Evolutionary conservation across 177 flowering plant genomes (phyloP), one percentile per base, ranked within the genome.

Genomic region (Vitis hybrid): DNA sequence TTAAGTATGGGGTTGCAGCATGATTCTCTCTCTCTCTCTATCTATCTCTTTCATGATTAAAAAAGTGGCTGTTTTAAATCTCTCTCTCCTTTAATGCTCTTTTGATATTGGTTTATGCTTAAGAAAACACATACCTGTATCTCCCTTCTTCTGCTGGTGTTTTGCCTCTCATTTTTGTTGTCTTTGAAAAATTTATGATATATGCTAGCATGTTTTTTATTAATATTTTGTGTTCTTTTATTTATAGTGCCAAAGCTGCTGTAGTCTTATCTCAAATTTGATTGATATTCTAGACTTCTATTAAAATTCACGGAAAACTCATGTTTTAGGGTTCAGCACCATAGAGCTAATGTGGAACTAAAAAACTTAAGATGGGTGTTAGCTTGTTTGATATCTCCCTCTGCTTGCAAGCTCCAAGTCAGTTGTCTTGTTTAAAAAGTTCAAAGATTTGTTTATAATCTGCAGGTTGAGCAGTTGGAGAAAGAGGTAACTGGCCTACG

Each of bases 401-500:
- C 53, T 52, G 28, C 55, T 67, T 56, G 28, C 62, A 38, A 53
- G 13, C 49, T 68, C 44, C 11, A 7, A 57, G 51, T 59, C 17
- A 56, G 47, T 62, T 31, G 2, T 59, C 4, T 66, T 68, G 33
- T 33, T 54, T 20, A 24, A 53, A 28, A 33, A 56, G 47, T 55
- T 55, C 14, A 15, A 59, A 54, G 62, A 59, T 14, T 67, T 13
- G 13, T 28, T 52, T 18, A 18, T 28, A 9, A n/a, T 71, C 54
- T 79, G 62, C 78, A 95, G 99, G 87, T 94, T 73, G 99, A 95
- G 87, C 84, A 87, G 77, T 77, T 95, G 79, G 97, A 95, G 80
- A 85, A 75, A 61, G 95, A 94, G 71, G 83, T 90, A 28, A 64
- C 85, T 69, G 89, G 87, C 65, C 82, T 95, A 62, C 78, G 68